These are phyloP conservation scores for Sporothrix brasiliensis DNA, from an alignment of 2,329 filamentous ascomycete genomes.

Conservation along the genomic window DNA sequence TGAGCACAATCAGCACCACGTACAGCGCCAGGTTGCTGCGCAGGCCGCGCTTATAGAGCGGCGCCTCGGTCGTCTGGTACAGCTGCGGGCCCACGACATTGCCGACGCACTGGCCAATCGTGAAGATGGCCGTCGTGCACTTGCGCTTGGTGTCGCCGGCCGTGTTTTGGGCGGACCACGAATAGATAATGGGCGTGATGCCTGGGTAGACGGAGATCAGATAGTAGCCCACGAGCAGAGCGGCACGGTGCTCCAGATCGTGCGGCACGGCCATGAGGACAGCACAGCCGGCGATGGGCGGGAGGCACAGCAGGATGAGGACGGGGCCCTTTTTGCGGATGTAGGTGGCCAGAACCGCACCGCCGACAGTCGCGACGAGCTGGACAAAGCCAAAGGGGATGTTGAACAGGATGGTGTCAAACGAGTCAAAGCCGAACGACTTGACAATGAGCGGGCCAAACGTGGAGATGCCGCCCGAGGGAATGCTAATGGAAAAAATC, in stretches of 20 bases:
- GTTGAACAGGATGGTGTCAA: constrained; percentile 57
- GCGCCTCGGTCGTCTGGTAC: constrained; percentile 62
- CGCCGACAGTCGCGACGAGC: constrained; percentile 58
- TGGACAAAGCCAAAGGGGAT: constrained; percentile 61
- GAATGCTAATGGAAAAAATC: constrained; percentile 57
- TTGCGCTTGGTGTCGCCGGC: constrained; percentile 73
- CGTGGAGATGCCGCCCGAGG: constrained; percentile 58
- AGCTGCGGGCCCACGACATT: constrained; percentile 65
- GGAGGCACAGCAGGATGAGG: constrained; percentile 38
- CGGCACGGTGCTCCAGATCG: constrained; percentile 36
- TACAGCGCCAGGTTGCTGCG: constrained; percentile 64
- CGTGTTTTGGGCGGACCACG: constrained; percentile 65
- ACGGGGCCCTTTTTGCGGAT: constrained; percentile 60
- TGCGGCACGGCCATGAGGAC: constrained; percentile 40
- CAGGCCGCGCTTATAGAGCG: constrained; percentile 60
- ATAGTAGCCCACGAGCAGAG: constrained; percentile 40
- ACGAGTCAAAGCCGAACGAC: constrained; percentile 55
- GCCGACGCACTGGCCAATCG: constrained; percentile 66
- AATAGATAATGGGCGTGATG: constrained; percentile 60
- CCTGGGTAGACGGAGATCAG: constrained; percentile 36
- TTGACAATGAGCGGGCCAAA: constrained; percentile 58
- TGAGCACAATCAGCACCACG: constrained; percentile 41
- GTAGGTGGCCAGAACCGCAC: constrained; percentile 58
- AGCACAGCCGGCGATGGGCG: constrained; percentile 40
- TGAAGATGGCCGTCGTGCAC: constrained; percentile 65